Evolutionary conservation across 1,139 yeast species (phyloP).

Genomic region (Geotrichum candidum): DNA sequence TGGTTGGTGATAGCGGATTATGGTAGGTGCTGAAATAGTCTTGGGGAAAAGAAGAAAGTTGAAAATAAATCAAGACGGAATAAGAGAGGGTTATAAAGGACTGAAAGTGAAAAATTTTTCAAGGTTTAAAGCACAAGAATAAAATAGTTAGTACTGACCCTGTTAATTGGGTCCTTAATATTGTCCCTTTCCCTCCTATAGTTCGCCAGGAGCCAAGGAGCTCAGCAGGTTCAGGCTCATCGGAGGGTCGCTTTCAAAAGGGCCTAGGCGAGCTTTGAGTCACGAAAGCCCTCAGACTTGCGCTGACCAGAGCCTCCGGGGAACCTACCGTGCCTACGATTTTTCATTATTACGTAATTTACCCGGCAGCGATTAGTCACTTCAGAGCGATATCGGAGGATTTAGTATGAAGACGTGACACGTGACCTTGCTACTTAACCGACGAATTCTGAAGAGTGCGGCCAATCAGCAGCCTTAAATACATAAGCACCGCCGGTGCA

Average conservation of each 20-base stretch:
- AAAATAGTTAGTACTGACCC: neutral
- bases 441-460: neutral
- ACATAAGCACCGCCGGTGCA: neutral
- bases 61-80: neutral
- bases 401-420: neutral
- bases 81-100: too few relatives aligned
- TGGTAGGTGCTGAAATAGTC: too few relatives aligned
- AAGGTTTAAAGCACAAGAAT: neutral
- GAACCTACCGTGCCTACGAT: neutral
- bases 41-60: too few relatives aligned
- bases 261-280: neutral
- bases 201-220: neutral
- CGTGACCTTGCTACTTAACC: neutral
- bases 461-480: neutral
- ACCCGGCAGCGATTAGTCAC: neutral
- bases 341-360: neutral
- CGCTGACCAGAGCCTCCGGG: neutral
- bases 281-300: neutral
- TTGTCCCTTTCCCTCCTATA: neutral
- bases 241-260: neutral
- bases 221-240: neutral
- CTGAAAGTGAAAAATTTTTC: neutral
- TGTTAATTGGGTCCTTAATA: neutral
- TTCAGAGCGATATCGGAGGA: neutral
- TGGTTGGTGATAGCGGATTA: too few relatives aligned